Evolutionary conservation across 768 basidiomycete genomes (phyloP).

Genomic region (Naematelia encephala): DNA sequence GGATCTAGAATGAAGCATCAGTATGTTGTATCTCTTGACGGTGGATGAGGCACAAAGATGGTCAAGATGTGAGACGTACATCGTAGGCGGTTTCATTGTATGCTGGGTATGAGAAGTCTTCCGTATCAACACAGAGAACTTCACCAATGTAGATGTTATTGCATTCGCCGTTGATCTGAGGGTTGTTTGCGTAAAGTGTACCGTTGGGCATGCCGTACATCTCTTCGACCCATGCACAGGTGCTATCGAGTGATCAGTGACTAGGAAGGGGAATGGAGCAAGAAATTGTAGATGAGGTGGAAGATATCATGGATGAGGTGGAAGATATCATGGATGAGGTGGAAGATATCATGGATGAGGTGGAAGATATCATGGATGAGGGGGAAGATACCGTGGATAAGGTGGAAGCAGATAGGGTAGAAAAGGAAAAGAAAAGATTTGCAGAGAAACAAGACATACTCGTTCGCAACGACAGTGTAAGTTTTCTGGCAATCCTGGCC

Average conservation of each 20-base stretch:
- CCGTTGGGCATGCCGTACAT: constrained; percentile 56
- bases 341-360: constrained; percentile 66
- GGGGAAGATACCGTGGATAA: constrained; percentile 63
- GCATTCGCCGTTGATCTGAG: constrained; percentile 59
- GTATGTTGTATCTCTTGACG: not conserved
- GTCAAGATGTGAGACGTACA: constrained; percentile 31
- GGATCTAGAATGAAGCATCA: no score
- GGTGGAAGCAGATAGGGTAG: not conserved
- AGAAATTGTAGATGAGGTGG: not conserved
- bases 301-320: constrained; percentile 60
- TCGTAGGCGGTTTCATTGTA: constrained; percentile 41
- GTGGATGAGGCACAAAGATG: not conserved
- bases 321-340: constrained; percentile 69
- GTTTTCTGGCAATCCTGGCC: constrained; percentile 64
- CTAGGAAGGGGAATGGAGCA: not conserved
- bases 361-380: constrained; percentile 69
- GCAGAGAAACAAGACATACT: constrained; percentile 47
- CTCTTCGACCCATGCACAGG: constrained; percentile 58
- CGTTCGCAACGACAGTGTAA: constrained; percentile 59
- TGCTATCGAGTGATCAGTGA: constrained; percentile 27
- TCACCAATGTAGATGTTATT: constrained; percentile 71
- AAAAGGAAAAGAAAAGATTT: not conserved
- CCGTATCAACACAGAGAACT: constrained; percentile 61
- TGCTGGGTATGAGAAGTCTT: constrained; percentile 54
- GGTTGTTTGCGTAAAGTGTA: constrained; percentile 67